These are phyloP conservation scores for Leptodontidium sp. DNA, from an alignment of 2,329 filamentous ascomycete species.

Conservation along the genomic window DNA sequence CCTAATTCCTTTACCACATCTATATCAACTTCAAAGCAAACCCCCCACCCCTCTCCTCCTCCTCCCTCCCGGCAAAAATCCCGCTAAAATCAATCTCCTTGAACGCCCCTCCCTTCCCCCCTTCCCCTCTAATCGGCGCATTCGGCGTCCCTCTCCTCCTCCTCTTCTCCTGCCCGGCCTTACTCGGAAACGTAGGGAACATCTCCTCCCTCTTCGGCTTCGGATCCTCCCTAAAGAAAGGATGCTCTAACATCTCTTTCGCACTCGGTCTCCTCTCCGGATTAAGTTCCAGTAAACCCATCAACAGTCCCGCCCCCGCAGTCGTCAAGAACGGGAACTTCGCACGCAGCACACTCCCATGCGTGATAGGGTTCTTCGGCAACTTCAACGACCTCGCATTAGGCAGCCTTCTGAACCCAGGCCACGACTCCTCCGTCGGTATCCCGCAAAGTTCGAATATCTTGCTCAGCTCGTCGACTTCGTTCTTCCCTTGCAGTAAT, in stretches of 20 bases:
- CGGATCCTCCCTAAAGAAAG: slow-evolving; percentile 89
- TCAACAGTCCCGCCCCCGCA: slow-evolving; percentile 75
- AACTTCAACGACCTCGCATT: slow-evolving; percentile 84
- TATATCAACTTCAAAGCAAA: no score
- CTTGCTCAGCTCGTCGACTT: slow-evolving; percentile 86
- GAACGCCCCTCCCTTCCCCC: no score
- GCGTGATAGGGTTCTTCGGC: slow-evolving; percentile 55
- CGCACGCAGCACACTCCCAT: slow-evolving; percentile 69
- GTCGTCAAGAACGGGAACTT: slow-evolving; percentile 84
- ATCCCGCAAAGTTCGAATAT: slow-evolving; percentile 92
- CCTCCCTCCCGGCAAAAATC: slow-evolving; percentile 38
- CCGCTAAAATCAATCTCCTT: no score
- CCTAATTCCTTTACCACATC: no score
- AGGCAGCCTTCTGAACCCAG: slow-evolving; percentile 83
- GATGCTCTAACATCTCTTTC: slow-evolving; percentile 76
- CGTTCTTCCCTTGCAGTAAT: slow-evolving; percentile 86
- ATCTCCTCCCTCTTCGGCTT: slow-evolving; percentile 88
- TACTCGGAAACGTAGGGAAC: slow-evolving; percentile 97
- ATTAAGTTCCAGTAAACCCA: slow-evolving; percentile 75
- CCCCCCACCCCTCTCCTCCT: not conserved
- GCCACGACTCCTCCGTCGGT: slow-evolving; percentile 85
- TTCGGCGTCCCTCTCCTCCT: slow-evolving; percentile 77
- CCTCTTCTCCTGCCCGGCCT: slow-evolving; percentile 88
- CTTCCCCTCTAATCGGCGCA: slow-evolving; percentile 79
- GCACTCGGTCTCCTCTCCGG: slow-evolving; percentile 76